phyloP scores from a whole-genome alignment of 2,329 filamentous ascomycete species.

The Trichoderma oligosporum region DNA sequence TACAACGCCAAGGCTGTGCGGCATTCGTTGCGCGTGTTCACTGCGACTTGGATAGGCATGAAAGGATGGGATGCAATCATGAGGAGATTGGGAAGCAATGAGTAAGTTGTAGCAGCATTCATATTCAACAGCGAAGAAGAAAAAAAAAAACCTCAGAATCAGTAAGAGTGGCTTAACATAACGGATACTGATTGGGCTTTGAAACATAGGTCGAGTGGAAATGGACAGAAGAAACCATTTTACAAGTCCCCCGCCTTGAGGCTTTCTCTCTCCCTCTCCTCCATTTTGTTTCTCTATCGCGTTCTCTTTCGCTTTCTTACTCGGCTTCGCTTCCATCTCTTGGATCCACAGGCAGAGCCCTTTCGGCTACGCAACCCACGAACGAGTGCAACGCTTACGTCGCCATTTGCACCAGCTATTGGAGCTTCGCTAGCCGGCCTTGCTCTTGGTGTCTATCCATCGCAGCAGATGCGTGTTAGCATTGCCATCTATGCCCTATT shows the following conservation, averaged over 20 bases:
- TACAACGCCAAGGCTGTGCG: conserved; percentile 68
- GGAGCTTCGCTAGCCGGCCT: conserved; percentile 85
- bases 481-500: conserved; percentile 79
- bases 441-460: conserved; percentile 70
- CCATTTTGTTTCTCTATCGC: conserved; percentile 83
- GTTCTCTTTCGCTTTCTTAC: conserved; percentile 86
- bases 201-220: conserved; percentile 13
- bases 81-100: conserved; percentile 44
- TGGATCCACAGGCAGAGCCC: conserved; percentile 72
- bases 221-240: conserved; percentile 48
- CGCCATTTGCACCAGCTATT: conserved; percentile 79
- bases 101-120: conserved; percentile 40
- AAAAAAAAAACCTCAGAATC: no score
- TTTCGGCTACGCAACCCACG: conserved; percentile 82
- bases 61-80: conserved; percentile 58
- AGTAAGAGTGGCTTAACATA: no score
- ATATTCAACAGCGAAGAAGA: no score
- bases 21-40: conserved; percentile 67
- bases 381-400: conserved; percentile 71
- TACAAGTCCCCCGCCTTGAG: conserved; percentile 68
- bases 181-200: not conserved
- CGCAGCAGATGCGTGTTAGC: conserved; percentile 65
- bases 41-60: conserved; percentile 58
- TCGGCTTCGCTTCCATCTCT: conserved; percentile 71
- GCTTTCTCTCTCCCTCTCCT: conserved; percentile 76